These are phyloP conservation scores for Schwanniomyces etchellsii DNA, from an alignment of 1,139 yeast genomes.

Conservation along the genomic window DNA sequence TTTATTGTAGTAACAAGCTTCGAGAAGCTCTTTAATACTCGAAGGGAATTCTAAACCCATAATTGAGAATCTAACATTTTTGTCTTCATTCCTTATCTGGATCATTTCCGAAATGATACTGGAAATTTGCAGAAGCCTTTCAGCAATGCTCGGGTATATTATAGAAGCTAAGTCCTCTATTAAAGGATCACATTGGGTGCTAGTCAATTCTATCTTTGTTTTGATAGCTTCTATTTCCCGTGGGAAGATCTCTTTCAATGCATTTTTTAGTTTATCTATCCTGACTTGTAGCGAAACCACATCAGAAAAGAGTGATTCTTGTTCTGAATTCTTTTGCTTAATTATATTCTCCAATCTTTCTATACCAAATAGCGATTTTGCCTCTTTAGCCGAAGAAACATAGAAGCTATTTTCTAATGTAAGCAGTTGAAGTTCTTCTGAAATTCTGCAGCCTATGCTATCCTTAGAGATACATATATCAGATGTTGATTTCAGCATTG, in stretches of 20 bases:
- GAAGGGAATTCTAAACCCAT: constrained; percentile 34
- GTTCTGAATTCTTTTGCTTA: constrained; percentile 16
- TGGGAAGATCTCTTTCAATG: constrained; percentile 14
- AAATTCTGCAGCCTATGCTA: constrained; percentile 6
- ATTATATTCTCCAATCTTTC: constrained; percentile 10
- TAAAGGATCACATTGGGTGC: constrained; percentile 24
- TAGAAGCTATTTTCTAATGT: constrained; percentile 1
- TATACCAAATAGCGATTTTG: background rate
- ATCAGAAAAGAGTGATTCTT: constrained; percentile 22
- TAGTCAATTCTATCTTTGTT: constrained; percentile 22
- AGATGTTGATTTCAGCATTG: constrained; percentile 23
- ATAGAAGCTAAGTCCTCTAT: constrained; percentile 2
- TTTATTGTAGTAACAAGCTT: constrained; percentile 24
- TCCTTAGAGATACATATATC: constrained; percentile 22
- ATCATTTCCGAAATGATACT: constrained; percentile 19
- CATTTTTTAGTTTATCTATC: constrained; percentile 16
- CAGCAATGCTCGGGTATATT: constrained; percentile 19
- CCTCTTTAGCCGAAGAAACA: constrained; percentile 3
- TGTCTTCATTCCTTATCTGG: constrained; percentile 20
- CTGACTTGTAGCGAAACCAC: constrained; percentile 21
- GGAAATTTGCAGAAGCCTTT: constrained; percentile 13
- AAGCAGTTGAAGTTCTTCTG: constrained; percentile 10
- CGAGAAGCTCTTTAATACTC: constrained; percentile 23
- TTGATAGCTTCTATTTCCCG: constrained; percentile 12
- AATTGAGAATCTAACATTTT: constrained; percentile 23